Conservation (phyloP, 192 early-diverging fungal species). For the Phlyctochytrium arcticum region DNA sequence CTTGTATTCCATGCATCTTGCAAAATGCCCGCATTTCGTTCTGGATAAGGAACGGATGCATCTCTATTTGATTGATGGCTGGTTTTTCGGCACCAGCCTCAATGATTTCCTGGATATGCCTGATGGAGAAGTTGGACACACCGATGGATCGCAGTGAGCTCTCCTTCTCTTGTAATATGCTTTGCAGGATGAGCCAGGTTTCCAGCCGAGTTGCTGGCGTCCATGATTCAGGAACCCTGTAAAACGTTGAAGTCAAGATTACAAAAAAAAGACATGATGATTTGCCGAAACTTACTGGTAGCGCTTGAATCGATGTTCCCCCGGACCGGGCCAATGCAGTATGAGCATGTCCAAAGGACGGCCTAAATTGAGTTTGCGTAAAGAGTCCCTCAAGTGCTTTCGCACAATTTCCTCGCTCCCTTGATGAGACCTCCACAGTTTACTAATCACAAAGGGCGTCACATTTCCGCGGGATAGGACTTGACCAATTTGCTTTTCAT, state of each 20-base stretch:
- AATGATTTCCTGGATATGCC: constrained; percentile 59
- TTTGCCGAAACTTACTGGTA: not conserved
- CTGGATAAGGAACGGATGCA: constrained; percentile 71
- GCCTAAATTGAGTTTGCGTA: constrained; percentile 42
- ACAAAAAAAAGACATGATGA: not conserved
- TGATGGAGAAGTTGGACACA: constrained; percentile 58
- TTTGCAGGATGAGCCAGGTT: constrained; percentile 79
- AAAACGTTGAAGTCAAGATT: not conserved
- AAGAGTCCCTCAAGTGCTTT: constrained; percentile 45
- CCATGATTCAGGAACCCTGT: constrained; percentile 7
- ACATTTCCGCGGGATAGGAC: constrained; percentile 5
- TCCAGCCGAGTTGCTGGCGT: constrained; percentile 26
- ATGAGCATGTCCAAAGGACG: constrained; percentile 62
- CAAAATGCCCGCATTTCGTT: constrained; percentile 72
- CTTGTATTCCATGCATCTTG: constrained; percentile 58
- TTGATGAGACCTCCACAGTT: constrained; percentile 66
- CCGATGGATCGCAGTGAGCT: constrained; percentile 58
- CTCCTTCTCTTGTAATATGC: constrained; percentile 59
- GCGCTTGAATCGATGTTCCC: constrained; percentile 6
- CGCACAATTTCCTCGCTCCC: constrained; percentile 40
- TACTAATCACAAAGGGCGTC: constrained; percentile 59
- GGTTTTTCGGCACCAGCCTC: constrained; percentile 62
- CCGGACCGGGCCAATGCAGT: constrained; percentile 12
- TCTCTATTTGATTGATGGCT: constrained; percentile 82
- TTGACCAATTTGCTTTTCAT: constrained; percentile 20